Percentiles rank a stretch among this genome's conserved stretches.
Conservation (phyloP, 495 filamentous ascomycete genomes). For the Hyphodiscus hymeniophilus region DNA sequence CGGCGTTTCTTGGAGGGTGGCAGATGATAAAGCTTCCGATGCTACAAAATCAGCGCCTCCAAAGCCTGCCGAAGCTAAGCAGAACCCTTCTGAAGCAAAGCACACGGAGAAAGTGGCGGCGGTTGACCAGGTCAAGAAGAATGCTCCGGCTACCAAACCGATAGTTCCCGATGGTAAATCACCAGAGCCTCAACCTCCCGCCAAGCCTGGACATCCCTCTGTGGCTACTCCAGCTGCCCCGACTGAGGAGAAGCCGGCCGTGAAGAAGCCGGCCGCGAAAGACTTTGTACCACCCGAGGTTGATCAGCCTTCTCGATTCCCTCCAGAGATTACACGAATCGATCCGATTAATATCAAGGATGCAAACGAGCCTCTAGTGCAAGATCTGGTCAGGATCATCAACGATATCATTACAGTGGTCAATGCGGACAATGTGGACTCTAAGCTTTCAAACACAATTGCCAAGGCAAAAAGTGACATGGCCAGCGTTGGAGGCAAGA, state of each 20-base stretch:
- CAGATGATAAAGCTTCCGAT: conserved; percentile 42
- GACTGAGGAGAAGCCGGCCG: not conserved
- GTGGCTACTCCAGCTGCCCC: conserved; percentile 5
- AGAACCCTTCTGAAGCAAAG: conserved; percentile 17
- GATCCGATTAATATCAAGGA: conserved; percentile 63
- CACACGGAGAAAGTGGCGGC: conserved; percentile 31
- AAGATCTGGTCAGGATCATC: conserved; percentile 88
- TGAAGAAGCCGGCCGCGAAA: conserved; percentile 9
- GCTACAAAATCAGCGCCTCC: conserved; percentile 25
- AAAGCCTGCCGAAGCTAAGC: conserved; percentile 24
- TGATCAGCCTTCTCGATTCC: conserved; percentile 49
- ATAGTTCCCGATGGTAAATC: conserved; percentile 20
- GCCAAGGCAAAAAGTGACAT: conserved; percentile 77
- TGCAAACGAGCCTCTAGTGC: conserved; percentile 77
- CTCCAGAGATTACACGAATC: conserved; percentile 52
- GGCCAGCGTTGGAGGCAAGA: conserved; percentile 64
- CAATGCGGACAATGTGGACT: conserved; percentile 68
- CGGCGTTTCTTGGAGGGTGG: conserved; percentile 76
- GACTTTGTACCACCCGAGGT: conserved; percentile 41
- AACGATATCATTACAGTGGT: conserved; percentile 92
- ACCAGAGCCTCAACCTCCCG: conserved; percentile 21
- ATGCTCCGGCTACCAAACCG: conserved; percentile 4
- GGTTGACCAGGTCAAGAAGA: conserved; percentile 24
- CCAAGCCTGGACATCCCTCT: conserved; percentile 15
- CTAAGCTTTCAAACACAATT: conserved; percentile 67